Base-by-base conservation (phyloP, 441 rosid genomes). In the Macaranga tanarius region DNA sequence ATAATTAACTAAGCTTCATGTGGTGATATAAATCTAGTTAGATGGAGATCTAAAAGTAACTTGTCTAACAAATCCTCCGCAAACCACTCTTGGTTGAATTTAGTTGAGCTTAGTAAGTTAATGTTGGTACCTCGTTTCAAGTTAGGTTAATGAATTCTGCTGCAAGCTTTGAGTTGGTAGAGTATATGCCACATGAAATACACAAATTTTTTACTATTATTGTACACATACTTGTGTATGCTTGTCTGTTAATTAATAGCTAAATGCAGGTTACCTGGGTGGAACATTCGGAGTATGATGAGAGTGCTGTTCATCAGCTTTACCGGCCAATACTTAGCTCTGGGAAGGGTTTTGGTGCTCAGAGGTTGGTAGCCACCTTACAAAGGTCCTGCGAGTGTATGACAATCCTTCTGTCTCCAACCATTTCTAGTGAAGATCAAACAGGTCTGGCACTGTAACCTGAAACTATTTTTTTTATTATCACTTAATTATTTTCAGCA, bases 311-410 rank as follows among this genome's bases (percentile, higher is more conserved):
- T 50, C 97, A 90, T 72, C 90, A 84, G 4, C 88, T 88, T 26
- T 90, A 82, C 74, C 84, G 85, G 1, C 80, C 86, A 1, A 76
- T 88, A 26, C 66, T 93, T 16, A 77, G 81, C 65, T 85, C 90
- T 0, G 98, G 98, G 22, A 79, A 79, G 79, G 97, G 87, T 38
- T 93, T 92, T 45, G 95, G 98, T 15, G 97, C 96, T 0, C 91
- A 83, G 31, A 81, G 97, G 56, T 93, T 97, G 98, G 75, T 88
- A 10, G 87, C 96, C 71, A 83, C 90, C 54, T 83, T 92, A 28
- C 93, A 86, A 75, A 84, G 98, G 34, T 92, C 89, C 62, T 89
- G 90, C 42, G 91, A 90, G 63, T 87, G 90, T 72, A 81, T 89
- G 23, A 83, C 92, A 15, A 79, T 87, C 62, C 84, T 91, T 61